These are phyloP conservation scores for Kregervanrija delftensis DNA, from an alignment of 805 yeast genomes.

Conservation along the genomic window DNA sequence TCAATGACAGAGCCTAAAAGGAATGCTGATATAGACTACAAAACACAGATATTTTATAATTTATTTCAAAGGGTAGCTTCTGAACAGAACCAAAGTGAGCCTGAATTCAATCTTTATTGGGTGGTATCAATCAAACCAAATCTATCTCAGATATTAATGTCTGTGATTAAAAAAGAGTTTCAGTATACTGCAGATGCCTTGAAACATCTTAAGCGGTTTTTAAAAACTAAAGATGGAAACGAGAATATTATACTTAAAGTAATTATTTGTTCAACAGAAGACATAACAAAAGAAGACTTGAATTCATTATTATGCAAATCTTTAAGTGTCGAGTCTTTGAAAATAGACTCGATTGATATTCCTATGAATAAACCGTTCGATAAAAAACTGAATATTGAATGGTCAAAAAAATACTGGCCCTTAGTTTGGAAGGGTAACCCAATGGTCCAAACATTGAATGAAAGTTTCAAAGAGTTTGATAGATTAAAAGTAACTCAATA, in stretches of 20 bases:
- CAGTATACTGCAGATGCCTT: constrained; percentile 22
- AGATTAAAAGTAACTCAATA: constrained; percentile 33
- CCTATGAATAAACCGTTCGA: constrained; percentile 65
- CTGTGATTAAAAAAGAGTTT: constrained; percentile 19
- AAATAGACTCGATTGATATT: constrained; percentile 24
- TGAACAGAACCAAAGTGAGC: constrained; percentile 16
- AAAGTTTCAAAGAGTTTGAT: constrained; percentile 32
- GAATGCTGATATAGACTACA: constrained; percentile 32
- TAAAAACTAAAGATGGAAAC: constrained; percentile 9
- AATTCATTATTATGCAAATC: constrained; percentile 4
- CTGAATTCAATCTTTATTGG: constrained; percentile 36
- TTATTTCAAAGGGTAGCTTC: constrained; percentile 34
- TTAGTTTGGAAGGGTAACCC: constrained; percentile 93
- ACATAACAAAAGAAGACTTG: constrained; percentile 24
- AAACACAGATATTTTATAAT: constrained; percentile 32
- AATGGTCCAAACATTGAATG: constrained; percentile 58
- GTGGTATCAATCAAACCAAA: constrained; percentile 33
- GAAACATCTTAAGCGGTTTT: constrained; percentile 50
- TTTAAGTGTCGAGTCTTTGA: too few relatives aligned
- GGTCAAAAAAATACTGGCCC: constrained; percentile 81
- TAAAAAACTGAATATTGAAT: constrained; percentile 54
- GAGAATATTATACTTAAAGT: constrained; percentile 22
- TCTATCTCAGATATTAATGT: constrained; percentile 23
- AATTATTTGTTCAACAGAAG: constrained; percentile 40
- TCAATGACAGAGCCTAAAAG: not conserved